These are phyloP conservation scores for Cercospora beticola DNA, from an alignment of 2,329 filamentous ascomycete species.

Conservation along the genomic window DNA sequence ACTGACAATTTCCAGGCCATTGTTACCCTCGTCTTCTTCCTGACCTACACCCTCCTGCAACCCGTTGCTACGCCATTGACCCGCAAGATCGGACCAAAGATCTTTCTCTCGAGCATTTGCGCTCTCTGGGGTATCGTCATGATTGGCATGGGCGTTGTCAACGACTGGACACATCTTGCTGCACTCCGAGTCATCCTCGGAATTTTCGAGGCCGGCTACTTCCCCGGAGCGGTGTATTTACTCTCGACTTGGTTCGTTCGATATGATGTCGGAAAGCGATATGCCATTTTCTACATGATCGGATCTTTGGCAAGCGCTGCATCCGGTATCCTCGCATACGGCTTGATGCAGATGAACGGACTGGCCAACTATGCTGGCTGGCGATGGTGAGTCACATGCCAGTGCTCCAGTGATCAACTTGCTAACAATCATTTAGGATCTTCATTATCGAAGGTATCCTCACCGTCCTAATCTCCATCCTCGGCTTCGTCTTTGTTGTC, in stretches of 20 bases:
- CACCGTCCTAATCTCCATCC: slow-evolving; percentile 12
- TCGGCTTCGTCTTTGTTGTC: slow-evolving; percentile 12
- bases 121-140: slow-evolving; percentile 44
- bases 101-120: slow-evolving; percentile 26
- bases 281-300: slow-evolving; percentile 30
- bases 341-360: slow-evolving; percentile 44
- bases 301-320: slow-evolving; percentile 51
- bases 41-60: slow-evolving; percentile 43
- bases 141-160: slow-evolving; percentile 35
- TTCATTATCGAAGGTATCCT: slow-evolving; percentile 17
- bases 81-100: slow-evolving; percentile 33
- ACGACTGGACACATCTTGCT: slow-evolving; percentile 30
- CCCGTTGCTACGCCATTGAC: slow-evolving; percentile 35
- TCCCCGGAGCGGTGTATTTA: slow-evolving; percentile 40
- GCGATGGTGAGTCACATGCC: slow-evolving; percentile 16
- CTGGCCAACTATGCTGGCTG: slow-evolving; percentile 7
- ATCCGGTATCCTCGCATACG: slow-evolving; percentile 52
- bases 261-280: slow-evolving; percentile 41
- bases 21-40: slow-evolving; percentile 39
- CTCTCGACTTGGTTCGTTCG: slow-evolving; percentile 50
- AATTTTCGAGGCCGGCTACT: slow-evolving; percentile 29
- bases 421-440: slow-evolving; percentile 21
- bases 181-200: slow-evolving; percentile 29
- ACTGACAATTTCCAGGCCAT: slow-evolving; percentile 35
- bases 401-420: too few relatives aligned